Conservation (phyloP, 495 filamentous ascomycete species). For the Pyronema domesticum region DNA sequence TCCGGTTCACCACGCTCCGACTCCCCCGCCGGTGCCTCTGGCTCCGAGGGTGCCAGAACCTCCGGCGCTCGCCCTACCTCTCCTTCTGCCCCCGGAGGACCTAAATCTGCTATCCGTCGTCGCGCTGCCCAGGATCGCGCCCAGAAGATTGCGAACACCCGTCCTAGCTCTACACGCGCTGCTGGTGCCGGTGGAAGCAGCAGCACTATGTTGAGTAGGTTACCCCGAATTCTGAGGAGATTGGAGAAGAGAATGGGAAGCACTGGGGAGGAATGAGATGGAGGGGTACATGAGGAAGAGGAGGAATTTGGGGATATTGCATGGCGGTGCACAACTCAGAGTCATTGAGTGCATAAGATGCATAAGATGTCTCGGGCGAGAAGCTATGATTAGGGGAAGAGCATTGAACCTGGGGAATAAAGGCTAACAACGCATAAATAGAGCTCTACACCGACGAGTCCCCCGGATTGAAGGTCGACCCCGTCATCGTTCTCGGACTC, state of each 20-base stretch:
- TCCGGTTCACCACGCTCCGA: constrained; percentile 53
- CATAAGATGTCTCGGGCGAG: too few relatives aligned
- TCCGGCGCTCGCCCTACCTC: constrained; percentile 62
- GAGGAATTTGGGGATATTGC: background rate
- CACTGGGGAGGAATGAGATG: background rate
- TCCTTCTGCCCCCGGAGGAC: constrained; percentile 79
- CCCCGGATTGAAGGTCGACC: constrained; percentile 89
- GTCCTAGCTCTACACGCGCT: constrained; percentile 76
- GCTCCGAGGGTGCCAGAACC: constrained; percentile 37
- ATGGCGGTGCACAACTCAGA: background rate
- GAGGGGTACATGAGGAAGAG: background rate
- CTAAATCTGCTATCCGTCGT: constrained; percentile 82
- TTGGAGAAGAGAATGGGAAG: background rate
- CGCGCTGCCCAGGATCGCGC: constrained; percentile 90
- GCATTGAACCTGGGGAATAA: too few relatives aligned
- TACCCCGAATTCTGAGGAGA: background rate
- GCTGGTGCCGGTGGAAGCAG: constrained; percentile 90
- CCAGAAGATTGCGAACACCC: constrained; percentile 76
- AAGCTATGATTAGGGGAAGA: too few relatives aligned
- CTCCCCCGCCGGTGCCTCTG: constrained; percentile 38
- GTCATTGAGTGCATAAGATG: too few relatives aligned
- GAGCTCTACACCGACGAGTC: constrained; percentile 97
- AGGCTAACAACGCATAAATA: constrained; percentile 16
- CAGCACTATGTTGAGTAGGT: constrained; percentile 89
- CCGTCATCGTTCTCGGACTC: constrained; percentile 86